These are phyloP conservation scores for Graphilbum ipis-grandicollis DNA, from an alignment of 2,329 filamentous ascomycete species.

Conservation along the genomic window DNA sequence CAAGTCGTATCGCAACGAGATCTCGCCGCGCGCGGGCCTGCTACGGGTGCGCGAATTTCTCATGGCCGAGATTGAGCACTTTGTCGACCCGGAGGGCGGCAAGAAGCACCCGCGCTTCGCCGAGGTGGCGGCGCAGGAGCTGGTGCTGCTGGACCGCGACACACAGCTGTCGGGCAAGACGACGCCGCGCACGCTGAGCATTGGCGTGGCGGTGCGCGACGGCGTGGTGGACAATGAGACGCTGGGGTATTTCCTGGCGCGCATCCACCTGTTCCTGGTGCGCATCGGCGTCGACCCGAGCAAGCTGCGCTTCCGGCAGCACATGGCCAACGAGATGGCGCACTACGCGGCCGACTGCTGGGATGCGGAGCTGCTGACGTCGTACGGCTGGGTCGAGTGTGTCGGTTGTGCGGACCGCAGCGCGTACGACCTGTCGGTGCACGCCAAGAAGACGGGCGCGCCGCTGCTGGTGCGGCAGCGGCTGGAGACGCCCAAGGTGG, in stretches of 20 bases:
- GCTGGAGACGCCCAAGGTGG: conserved; percentile 55
- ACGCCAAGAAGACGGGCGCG: conserved; percentile 81
- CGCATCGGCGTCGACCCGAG: conserved; percentile 73
- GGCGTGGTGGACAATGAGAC: conserved; percentile 93
- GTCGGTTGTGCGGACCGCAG: conserved; percentile 81
- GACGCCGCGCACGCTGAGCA: conserved; percentile 50
- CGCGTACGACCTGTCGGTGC: conserved; percentile 84
- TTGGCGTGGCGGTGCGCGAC: conserved; percentile 71
- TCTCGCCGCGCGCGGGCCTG: conserved; percentile 81
- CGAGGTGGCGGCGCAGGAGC: conserved; percentile 68
- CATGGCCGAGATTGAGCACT: conserved; percentile 99
- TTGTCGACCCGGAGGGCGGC: conserved; percentile 81
- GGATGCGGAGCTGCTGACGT: conserved; percentile 87
- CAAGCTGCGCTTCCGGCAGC: conserved; percentile 92
- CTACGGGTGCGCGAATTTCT: conserved; percentile 91
- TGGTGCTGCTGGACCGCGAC: conserved; percentile 68
- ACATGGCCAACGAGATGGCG: conserved; percentile 66
- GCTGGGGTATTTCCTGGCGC: conserved; percentile 88
- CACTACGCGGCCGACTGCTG: conserved; percentile 97
- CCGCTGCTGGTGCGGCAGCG: conserved; percentile 73
- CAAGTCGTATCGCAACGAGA: conserved; percentile 96
- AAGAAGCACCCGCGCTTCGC: conserved; percentile 87
- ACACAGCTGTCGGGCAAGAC: conserved; percentile 82
- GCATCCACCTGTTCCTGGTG: conserved; percentile 79
- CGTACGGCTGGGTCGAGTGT: conserved; percentile 95